These are phyloP conservation scores for Phaeosphaeria sp. DNA, from an alignment of 2,329 filamentous ascomycete species.

Conservation along the genomic window DNA sequence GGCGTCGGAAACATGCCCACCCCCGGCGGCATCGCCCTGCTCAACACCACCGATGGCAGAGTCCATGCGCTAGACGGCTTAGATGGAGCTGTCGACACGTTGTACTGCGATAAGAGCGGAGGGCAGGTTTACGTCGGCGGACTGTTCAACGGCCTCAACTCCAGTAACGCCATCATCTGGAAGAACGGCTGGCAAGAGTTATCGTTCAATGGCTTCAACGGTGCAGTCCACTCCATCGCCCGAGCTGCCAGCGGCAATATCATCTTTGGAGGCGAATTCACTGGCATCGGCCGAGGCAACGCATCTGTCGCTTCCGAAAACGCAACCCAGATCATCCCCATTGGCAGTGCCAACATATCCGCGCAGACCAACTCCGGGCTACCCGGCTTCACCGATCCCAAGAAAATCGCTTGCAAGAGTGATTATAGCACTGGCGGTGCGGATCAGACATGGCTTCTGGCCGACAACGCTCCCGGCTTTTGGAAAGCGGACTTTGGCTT, in stretches of 20 bases:
- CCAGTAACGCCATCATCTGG: constrained; percentile 91
- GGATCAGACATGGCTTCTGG: constrained; percentile 84
- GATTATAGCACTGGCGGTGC: constrained; percentile 65
- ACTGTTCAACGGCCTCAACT: constrained; percentile 78
- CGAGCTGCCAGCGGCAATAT: constrained; percentile 83
- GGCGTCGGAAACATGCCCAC: constrained; percentile 80
- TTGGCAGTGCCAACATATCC: constrained; percentile 77
- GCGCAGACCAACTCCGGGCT: constrained; percentile 67
- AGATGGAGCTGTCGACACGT: constrained; percentile 78
- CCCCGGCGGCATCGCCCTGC: constrained; percentile 77
- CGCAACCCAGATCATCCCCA: constrained; percentile 81
- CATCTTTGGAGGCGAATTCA: constrained; percentile 90
- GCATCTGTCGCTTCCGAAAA: constrained; percentile 70
- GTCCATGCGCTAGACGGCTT: constrained; percentile 81
- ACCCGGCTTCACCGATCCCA: constrained; percentile 74
- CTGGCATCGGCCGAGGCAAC: constrained; percentile 86
- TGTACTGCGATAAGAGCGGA: constrained; percentile 80
- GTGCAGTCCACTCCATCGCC: constrained; percentile 83
- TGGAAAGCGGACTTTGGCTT: constrained; percentile 87
- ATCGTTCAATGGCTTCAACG: constrained; percentile 94
- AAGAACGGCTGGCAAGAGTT: constrained; percentile 74
- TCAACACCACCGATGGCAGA: constrained; percentile 73
- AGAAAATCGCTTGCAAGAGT: constrained; percentile 82
- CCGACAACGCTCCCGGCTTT: constrained; percentile 75
- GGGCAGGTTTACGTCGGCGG: constrained; percentile 91